Base-by-base conservation (phyloP, 108 stramenopile genomes). In the Nitzschia putrida region DNA sequence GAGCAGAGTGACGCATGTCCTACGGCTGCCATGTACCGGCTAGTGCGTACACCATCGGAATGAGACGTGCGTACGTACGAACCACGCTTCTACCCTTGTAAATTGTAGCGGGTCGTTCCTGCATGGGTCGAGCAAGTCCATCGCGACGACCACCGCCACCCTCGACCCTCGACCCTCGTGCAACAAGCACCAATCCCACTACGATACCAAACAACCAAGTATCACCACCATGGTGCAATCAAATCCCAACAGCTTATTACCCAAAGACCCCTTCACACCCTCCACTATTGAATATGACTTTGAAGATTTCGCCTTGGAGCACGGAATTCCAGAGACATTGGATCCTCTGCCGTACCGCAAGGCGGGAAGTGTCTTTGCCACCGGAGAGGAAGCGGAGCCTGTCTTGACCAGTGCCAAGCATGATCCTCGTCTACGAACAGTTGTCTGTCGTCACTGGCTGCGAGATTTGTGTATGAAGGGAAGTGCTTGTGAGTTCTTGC, bases 401-500 rank as follows among this genome's bases (percentile, higher is more conserved):
- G 61, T 78, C 18, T 61, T 90, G 55, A 94, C 93, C 14, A 80
- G 80, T 57, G 93, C 93, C 68, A 91, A 91, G 68, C 80, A 91
- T 63, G 94, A 95, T 81, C 94, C 94, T n/a, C 85, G 94, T 16
- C 61, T 95, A n/a, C 87, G 94, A 14, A 95, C 92, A 0, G 91
- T 95, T 14, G 96, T 97, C 25, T 97, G 96, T 75, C 90, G 96
- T 45, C 96, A 97, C 69, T 97, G 96, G 96, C 81, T 97, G 49
- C 83, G 93, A 39, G 96, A 94, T 71, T 73, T 97, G 38, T 97
- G 96, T 73, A 97, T 97, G 96, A 97, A 95, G 71, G 96, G 96
- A 8, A 83, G 86, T 24, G 87, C 90, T 9, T 97, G 96, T 59
- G 96, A 95, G 44, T 97, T 95, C 69, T 66, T 97, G 56, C 96